These are phyloP conservation scores for Adansonia gregorii DNA, from an alignment of 441 rosid species.

Conservation along the genomic window DNA sequence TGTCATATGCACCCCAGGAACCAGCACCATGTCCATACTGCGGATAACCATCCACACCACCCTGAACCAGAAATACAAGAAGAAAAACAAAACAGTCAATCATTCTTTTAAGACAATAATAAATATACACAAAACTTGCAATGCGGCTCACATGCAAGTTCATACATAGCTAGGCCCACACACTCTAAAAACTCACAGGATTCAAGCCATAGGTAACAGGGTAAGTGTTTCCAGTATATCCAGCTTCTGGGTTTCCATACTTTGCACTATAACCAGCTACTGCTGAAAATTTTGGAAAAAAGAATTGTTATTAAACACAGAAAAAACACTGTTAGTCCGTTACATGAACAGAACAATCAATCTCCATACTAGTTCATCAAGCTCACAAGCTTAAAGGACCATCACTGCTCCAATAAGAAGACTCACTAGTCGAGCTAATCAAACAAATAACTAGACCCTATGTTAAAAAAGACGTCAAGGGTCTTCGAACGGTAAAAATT, in stretches of 20 bases:
- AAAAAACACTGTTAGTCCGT: background rate
- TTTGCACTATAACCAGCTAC: constrained; percentile 61
- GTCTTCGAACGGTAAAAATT: background rate
- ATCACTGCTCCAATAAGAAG: background rate
- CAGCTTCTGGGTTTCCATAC: constrained; percentile 70
- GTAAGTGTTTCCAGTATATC: constrained; percentile 66
- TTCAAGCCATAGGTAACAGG: constrained; percentile 71
- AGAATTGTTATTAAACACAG: background rate
- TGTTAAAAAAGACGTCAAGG: background rate
- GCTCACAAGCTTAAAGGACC: background rate
- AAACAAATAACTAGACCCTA: constrained; percentile 18
- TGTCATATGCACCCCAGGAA: constrained; percentile 69
- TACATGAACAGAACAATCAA: background rate
- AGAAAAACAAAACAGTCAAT: constrained; percentile 14
- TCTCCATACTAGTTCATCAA: constrained; percentile 19
- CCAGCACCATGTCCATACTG: constrained; percentile 72
- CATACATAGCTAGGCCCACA: background rate
- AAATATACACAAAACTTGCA: background rate
- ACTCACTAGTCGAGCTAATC: background rate
- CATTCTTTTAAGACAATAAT: constrained; percentile 6
- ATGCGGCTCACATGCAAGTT: background rate
- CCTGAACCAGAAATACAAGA: constrained; percentile 50
- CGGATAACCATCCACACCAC: constrained; percentile 70
- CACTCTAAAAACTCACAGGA: constrained; percentile 62
- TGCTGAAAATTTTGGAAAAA: constrained; percentile 33